phyloP scores from a whole-genome alignment of 169 alveolate genomes.

The Plasmodium berghei region DNA sequence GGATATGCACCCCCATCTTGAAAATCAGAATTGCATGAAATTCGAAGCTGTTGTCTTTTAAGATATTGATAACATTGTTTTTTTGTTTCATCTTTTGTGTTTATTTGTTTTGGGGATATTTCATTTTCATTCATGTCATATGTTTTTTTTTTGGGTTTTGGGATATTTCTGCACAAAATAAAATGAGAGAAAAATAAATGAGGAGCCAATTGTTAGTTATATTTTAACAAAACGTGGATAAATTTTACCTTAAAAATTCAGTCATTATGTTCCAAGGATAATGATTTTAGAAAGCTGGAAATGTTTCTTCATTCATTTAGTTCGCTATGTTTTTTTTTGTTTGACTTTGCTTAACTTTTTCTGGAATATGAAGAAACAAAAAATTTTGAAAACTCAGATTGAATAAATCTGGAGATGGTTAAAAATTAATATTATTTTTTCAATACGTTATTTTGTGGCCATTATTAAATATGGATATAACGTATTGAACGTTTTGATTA shows the following conservation, averaged over 20 bases:
- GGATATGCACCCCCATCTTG: constrained; percentile 90
- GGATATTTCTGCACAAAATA: constrained; percentile 32
- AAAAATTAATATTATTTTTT: too few relatives aligned
- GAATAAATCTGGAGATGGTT: too few relatives aligned
- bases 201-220: background rate
- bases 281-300: too few relatives aligned
- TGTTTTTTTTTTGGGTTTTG: constrained; percentile 34
- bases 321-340: background rate
- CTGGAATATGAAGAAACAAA: too few relatives aligned
- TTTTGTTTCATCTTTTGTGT: constrained; percentile 6
- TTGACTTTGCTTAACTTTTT: background rate
- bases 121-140: background rate
- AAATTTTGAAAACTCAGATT: too few relatives aligned
- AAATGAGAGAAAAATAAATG: background rate
- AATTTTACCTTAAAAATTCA: constrained; percentile 46
- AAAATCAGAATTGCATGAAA: constrained; percentile 84
- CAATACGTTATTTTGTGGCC: too few relatives aligned
- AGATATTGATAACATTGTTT: constrained; percentile 73
- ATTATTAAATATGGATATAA: too few relatives aligned
- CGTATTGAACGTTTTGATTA: too few relatives aligned
- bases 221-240: background rate
- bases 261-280: constrained; percentile 17
- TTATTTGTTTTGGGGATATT: background rate
- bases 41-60: constrained; percentile 79
- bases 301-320: background rate